These are phyloP conservation scores for Solanum commersonii DNA, from an alignment of 257 asterid genomes.

Conservation along the genomic window DNA sequence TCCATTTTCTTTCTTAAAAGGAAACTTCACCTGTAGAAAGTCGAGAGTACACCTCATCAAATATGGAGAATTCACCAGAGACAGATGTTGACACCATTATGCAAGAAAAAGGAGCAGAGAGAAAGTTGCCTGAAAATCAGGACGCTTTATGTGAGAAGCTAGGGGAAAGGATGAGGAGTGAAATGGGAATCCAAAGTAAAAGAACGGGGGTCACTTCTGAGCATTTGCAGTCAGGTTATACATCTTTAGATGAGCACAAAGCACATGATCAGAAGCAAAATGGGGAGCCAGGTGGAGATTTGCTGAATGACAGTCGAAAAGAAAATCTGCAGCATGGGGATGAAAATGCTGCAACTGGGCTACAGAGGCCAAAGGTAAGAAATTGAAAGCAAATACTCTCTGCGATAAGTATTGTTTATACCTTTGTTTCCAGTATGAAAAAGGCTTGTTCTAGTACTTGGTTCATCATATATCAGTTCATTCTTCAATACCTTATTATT, in stretches of 20 bases:
- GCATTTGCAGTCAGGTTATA: constrained; percentile 37
- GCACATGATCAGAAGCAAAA: constrained; percentile 26
- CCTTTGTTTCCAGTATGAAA: neutral
- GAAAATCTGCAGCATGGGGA: constrained; percentile 37
- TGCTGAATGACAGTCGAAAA: constrained; percentile 28
- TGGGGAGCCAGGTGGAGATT: constrained; percentile 26
- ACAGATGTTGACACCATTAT: constrained; percentile 27
- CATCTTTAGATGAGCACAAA: constrained; percentile 38
- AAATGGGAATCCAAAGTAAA: constrained; percentile 19
- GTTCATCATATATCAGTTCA: neutral
- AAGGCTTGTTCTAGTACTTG: neutral
- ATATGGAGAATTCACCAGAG: constrained; percentile 52
- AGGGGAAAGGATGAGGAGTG: constrained; percentile 26
- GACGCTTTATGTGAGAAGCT: constrained; percentile 1
- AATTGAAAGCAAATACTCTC: neutral
- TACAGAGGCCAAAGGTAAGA: constrained; percentile 57
- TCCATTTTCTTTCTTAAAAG: constrained; percentile 28
- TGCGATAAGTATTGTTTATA: neutral
- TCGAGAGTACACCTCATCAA: constrained; percentile 63
- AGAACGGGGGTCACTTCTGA: constrained; percentile 37
- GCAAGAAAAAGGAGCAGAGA: constrained; percentile 52
- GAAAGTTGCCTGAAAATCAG: constrained; percentile 30
- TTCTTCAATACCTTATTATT: neutral
- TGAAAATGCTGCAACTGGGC: constrained; percentile 37
- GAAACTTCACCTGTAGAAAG: constrained; percentile 52